Evolutionary conservation across 805 yeast species (phyloP).

Genomic region (Pichia paraexigua): DNA sequence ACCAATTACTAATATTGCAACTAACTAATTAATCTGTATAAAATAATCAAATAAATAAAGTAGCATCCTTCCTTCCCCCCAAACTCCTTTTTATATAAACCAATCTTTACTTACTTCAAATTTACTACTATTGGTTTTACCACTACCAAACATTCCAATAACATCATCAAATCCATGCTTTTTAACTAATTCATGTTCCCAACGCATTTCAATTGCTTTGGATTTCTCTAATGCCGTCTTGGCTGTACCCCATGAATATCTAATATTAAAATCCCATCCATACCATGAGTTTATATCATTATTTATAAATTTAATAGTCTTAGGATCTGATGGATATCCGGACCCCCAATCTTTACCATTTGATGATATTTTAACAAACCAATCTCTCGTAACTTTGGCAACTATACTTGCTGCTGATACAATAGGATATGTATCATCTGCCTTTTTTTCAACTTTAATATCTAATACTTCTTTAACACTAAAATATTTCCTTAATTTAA

Average conservation of each 20-base stretch:
- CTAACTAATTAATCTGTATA: conserved; percentile 1
- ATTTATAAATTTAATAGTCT: conserved; percentile 71
- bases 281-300: conserved; percentile 57
- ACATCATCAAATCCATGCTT: conserved; percentile 9
- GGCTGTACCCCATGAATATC: conserved; percentile 95
- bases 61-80: too few relatives aligned
- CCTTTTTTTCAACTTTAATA: conserved; percentile 86
- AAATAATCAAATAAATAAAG: background rate
- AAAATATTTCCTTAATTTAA: conserved; percentile 59
- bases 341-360: conserved; percentile 52
- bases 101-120: conserved; percentile 4
- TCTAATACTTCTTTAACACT: conserved; percentile 42
- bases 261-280: conserved; percentile 72
- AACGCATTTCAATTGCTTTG: conserved; percentile 44
- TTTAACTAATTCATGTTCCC: conserved; percentile 42
- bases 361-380: conserved; percentile 15
- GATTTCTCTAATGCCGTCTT: conserved; percentile 55
- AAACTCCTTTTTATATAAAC: conserved; percentile 3
- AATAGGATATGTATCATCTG: conserved; percentile 85
- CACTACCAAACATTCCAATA: background rate
- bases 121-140: background rate
- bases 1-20: conserved; percentile 26
- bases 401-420: conserved; percentile 93
- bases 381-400: conserved; percentile 93
- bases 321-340: conserved; percentile 93